Conservation (phyloP, 176 grass and related monocot species). For the Oryza brachyantha region DNA sequence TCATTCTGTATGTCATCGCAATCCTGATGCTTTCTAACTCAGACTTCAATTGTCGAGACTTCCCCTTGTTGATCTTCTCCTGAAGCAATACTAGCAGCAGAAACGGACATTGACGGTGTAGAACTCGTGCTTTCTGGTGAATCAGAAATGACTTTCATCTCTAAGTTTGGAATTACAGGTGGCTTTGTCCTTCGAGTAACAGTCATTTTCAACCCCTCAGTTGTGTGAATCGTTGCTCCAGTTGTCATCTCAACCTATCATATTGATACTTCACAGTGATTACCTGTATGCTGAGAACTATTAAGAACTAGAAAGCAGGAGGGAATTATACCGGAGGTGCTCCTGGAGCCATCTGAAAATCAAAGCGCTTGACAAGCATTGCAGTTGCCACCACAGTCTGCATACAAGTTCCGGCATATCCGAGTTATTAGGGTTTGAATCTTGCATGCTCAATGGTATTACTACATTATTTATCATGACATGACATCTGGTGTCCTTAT, state of each 20-base stretch:
- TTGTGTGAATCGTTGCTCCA: slow-evolving; percentile 94
- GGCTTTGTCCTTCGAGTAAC: slow-evolving; percentile 68
- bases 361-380: slow-evolving; percentile 89
- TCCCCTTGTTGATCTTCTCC: slow-evolving; percentile 61
- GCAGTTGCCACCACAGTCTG: slow-evolving; percentile 87
- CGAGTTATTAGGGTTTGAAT: slow-evolving; percentile 13
- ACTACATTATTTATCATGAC: slow-evolving; percentile 4
- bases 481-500: neutral
- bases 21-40: slow-evolving; percentile 33
- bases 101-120: slow-evolving; percentile 23
- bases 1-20: slow-evolving; percentile 16
- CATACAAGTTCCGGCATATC: slow-evolving; percentile 26
- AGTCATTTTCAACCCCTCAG: slow-evolving; percentile 82
- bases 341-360: slow-evolving; percentile 84
- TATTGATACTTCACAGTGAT: neutral
- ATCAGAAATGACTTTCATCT: slow-evolving; percentile 63
- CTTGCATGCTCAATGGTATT: neutral
- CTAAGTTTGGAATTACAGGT: slow-evolving; percentile 78
- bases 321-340: slow-evolving; percentile 70
- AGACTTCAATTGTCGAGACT: slow-evolving; percentile 41
- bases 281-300: neutral
- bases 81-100: slow-evolving; percentile 34
- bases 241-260: slow-evolving; percentile 94
- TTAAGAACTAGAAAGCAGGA: slow-evolving; percentile 21
- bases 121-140: slow-evolving; percentile 33